phyloP scores from a whole-genome alignment of 2,329 filamentous ascomycete genomes.

The Alternaria incomplexa region DNA sequence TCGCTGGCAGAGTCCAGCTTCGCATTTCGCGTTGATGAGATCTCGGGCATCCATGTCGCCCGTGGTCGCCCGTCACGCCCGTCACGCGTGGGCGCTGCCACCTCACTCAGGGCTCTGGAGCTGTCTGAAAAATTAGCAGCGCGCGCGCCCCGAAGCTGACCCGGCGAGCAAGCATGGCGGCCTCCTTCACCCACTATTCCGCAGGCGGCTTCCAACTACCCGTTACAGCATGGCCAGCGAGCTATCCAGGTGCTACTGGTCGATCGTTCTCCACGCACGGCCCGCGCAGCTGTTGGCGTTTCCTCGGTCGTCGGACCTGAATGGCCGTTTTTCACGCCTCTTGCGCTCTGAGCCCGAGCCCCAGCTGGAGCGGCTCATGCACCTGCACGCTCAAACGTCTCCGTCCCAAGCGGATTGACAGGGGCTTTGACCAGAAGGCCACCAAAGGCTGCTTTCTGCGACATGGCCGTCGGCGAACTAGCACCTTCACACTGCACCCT shows the following conservation, averaged over 20 bases:
- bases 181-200: constrained; percentile 1
- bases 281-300: constrained; percentile 26
- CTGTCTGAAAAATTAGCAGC: constrained; percentile 7
- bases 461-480: constrained; percentile 18
- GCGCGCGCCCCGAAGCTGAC: constrained; percentile 16
- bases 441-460: constrained; percentile 13
- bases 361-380: constrained; percentile 38
- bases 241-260: constrained; percentile 24
- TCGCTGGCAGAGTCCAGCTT: background rate
- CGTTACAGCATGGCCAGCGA: constrained; percentile 14
- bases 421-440: constrained; percentile 21
- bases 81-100: background rate
- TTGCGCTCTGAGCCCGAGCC: constrained; percentile 21
- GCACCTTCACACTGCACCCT: background rate
- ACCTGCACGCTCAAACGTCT: constrained; percentile 37
- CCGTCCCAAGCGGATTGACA: constrained; percentile 26
- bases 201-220: constrained; percentile 19
- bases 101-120: background rate
- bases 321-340: constrained; percentile 35
- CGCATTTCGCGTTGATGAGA: background rate
- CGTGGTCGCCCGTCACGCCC: background rate
- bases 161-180: constrained; percentile 5
- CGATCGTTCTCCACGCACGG: constrained; percentile 37
- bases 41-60: background rate
- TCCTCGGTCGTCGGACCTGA: constrained; percentile 30